Percentiles rank a stretch among this genome's conserved stretches.
Conservation (phyloP, 164 flowering plant genomes). For the Aristolochia californica region DNA sequence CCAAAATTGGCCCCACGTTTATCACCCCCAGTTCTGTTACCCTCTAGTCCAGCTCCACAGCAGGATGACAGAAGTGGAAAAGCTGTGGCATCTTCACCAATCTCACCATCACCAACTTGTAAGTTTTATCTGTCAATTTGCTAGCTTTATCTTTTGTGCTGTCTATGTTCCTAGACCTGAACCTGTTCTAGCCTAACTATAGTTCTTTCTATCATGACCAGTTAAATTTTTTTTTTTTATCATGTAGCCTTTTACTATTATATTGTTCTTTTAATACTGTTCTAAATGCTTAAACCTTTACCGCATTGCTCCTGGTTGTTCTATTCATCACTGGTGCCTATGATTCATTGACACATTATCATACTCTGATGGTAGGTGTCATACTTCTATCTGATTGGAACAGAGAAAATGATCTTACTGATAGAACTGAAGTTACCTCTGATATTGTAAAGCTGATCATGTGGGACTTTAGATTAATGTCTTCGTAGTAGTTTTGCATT, state of each 20-base stretch:
- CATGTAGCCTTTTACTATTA: background rate
- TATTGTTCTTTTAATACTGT: no score
- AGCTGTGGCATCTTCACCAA: slow-evolving; percentile 19
- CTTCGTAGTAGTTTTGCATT: background rate
- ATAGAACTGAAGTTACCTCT: background rate
- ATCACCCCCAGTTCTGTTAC: slow-evolving; percentile 26
- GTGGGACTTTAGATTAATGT: background rate
- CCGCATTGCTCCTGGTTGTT: no score
- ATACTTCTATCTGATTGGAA: background rate
- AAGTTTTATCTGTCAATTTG: slow-evolving; percentile 15
- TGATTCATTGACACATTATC: no score
- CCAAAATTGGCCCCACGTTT: slow-evolving; percentile 17
- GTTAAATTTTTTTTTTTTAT: no score
- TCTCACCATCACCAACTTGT: slow-evolving; percentile 27
- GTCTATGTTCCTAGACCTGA: background rate
- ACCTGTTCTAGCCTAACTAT: background rate
- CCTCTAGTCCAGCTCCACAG: slow-evolving; percentile 20
- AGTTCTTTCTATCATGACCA: background rate
- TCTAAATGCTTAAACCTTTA: no score
- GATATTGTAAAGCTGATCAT: background rate
- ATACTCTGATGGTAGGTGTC: background rate
- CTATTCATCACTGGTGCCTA: no score
- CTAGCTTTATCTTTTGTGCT: background rate
- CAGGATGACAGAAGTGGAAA: slow-evolving; percentile 8
- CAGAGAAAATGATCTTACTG: background rate